These are phyloP conservation scores for Colletotrichum aenigma DNA, from an alignment of 2,329 filamentous ascomycete genomes.

Conservation along the genomic window DNA sequence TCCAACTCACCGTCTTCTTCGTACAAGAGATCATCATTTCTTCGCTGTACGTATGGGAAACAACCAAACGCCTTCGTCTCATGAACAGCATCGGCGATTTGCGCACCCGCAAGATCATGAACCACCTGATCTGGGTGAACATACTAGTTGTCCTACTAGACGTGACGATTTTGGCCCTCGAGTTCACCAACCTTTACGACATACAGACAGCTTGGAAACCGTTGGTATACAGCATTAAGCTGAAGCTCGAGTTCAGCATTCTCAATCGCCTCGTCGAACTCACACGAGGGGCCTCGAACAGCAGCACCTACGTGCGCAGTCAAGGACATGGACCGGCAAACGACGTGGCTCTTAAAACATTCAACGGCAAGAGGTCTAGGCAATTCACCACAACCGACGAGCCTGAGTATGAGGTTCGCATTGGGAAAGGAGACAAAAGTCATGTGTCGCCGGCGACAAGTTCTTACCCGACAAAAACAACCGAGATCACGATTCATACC, in stretches of 20 bases:
- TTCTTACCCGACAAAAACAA: background rate
- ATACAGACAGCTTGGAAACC: constrained; percentile 38
- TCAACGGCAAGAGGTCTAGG: background rate
- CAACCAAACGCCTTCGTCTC: constrained; percentile 41
- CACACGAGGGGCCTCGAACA: background rate
- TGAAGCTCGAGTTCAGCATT: constrained; percentile 40
- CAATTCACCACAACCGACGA: background rate
- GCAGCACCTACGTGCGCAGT: background rate
- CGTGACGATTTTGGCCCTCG: constrained; percentile 34
- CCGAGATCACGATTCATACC: background rate
- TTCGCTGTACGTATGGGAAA: constrained; percentile 56
- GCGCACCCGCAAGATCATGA: constrained; percentile 33
- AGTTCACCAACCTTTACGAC: constrained; percentile 34
- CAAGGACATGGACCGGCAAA: background rate
- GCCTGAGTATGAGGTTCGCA: background rate
- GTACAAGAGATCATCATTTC: constrained; percentile 46
- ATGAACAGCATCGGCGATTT: background rate
- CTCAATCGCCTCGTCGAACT: constrained; percentile 38
- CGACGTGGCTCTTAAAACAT: background rate
- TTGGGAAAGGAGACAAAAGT: background rate
- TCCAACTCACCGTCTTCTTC: background rate
- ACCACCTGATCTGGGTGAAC: constrained; percentile 51
- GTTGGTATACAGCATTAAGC: constrained; percentile 37
- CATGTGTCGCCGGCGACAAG: background rate
- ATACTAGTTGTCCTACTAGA: constrained; percentile 50